phyloP scores from a whole-genome alignment of 371 early-diverging fungal species.

The Batrachochytrium dendrobatidis region DNA sequence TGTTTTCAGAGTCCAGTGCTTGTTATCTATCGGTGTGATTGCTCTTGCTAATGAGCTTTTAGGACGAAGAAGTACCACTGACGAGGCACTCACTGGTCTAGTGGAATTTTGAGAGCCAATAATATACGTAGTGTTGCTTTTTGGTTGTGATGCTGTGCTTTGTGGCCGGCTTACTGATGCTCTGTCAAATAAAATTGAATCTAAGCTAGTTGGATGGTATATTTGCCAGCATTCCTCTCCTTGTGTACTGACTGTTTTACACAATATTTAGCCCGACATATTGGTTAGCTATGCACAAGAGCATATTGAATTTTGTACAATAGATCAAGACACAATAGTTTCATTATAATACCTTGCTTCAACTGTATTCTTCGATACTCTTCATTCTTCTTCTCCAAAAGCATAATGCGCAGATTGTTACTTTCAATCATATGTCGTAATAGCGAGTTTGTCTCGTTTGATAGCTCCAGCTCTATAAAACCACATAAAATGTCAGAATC shows the following conservation, averaged over 20 bases:
- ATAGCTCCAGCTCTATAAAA: constrained; percentile 2
- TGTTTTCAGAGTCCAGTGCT: background rate
- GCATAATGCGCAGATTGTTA: constrained; percentile 14
- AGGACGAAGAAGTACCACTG: constrained; percentile 4
- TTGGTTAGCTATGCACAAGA: no score
- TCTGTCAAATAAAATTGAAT: background rate
- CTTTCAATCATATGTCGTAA: constrained; percentile 11
- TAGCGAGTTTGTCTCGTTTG: constrained; percentile 3
- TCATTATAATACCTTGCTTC: constrained; percentile 5
- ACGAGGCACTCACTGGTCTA: constrained; percentile 10
- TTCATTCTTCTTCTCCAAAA: constrained; percentile 10
- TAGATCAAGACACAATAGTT: background rate
- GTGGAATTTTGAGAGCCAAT: background rate
- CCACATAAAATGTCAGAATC: background rate
- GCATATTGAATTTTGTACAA: background rate
- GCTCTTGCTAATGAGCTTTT: background rate
- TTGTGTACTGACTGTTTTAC: background rate
- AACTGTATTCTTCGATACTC: constrained; percentile 7
- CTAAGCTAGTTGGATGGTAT: constrained; percentile 2
- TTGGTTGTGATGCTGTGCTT: background rate
- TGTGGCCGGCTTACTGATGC: background rate
- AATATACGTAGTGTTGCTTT: constrained; percentile 8
- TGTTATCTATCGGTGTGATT: background rate
- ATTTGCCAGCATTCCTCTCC: constrained; percentile 4
- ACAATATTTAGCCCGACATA: no score